These are phyloP conservation scores for Camellia oleifera DNA, from an alignment of 179 eudicot species.

Conservation along the genomic window DNA sequence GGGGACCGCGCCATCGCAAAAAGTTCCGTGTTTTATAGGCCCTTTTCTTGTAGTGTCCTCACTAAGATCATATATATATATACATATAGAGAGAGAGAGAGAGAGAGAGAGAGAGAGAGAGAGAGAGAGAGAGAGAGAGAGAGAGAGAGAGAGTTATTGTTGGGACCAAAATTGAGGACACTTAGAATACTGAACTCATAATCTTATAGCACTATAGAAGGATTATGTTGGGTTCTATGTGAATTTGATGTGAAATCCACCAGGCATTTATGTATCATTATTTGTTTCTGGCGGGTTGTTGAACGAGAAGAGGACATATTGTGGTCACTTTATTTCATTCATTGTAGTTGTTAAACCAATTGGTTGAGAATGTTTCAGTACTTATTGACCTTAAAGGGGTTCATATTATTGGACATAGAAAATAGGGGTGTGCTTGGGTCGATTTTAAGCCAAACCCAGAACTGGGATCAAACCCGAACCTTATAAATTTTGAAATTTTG, in stretches of 20 bases:
- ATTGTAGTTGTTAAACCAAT: neutral
- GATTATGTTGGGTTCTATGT: neutral
- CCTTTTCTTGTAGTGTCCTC: neutral
- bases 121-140: no score
- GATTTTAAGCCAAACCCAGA: no score
- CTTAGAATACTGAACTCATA: neutral
- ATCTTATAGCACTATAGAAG: neutral
- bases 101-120: neutral
- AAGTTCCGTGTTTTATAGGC: no score
- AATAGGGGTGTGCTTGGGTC: no score
- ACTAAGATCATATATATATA: neutral
- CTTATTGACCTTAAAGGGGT: neutral
- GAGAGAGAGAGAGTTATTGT: neutral
- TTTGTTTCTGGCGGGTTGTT: neutral
- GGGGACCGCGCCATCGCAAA: no score
- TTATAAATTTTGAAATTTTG: no score
- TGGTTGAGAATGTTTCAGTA: neutral
- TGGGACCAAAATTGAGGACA: neutral
- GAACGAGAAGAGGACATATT: neutral
- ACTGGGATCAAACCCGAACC: no score
- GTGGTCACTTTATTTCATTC: no score
- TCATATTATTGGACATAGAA: neutral
- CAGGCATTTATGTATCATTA: neutral
- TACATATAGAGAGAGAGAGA: no score
- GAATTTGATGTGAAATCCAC: neutral